These are phyloP conservation scores for Eimeria falciformis DNA, from an alignment of 169 alveolate genomes.

Conservation along the genomic window DNA sequence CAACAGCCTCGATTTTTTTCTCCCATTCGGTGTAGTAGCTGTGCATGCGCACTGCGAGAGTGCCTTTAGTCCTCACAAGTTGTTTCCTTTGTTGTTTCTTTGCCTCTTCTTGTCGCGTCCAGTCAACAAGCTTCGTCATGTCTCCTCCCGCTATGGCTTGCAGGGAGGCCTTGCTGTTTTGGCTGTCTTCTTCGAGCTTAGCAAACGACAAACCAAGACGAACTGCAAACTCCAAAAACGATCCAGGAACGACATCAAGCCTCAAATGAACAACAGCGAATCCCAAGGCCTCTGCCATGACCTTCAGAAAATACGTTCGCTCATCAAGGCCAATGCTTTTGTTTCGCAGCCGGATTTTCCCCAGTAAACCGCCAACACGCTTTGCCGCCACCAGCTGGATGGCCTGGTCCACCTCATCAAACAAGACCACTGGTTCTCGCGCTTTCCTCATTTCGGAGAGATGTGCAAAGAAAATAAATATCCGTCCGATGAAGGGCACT, in stretches of 20 bases:
- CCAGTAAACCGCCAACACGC: constrained; percentile 25
- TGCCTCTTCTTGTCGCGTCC: constrained; percentile 27
- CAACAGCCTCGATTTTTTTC: neutral
- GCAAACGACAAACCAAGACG: constrained; percentile 31
- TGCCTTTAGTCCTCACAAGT: neutral
- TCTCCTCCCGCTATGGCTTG: constrained; percentile 68
- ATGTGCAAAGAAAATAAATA: constrained; percentile 48
- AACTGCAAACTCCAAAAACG: constrained; percentile 59
- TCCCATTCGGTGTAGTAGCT: neutral
- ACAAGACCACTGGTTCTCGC: constrained; percentile 80
- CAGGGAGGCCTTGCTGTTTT: constrained; percentile 37
- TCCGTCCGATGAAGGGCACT: constrained; percentile 76
- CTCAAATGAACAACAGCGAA: constrained; percentile 84
- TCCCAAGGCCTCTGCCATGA: constrained; percentile 82
- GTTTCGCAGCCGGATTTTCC: neutral
- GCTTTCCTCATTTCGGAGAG: constrained; percentile 73
- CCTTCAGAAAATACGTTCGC: constrained; percentile 81
- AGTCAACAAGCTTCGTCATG: constrained; percentile 34
- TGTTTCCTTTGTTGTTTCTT: neutral
- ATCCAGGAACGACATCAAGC: constrained; percentile 84
- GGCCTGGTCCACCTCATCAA: constrained; percentile 71
- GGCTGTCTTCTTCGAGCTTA: constrained; percentile 45
- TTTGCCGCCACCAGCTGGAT: constrained; percentile 80
- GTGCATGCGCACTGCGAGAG: constrained; percentile 15
- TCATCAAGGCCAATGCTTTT: constrained; percentile 79